Evolutionary conservation across 2,329 filamentous ascomycete genomes (phyloP).

Genomic region (Neospermospora avenae): DNA sequence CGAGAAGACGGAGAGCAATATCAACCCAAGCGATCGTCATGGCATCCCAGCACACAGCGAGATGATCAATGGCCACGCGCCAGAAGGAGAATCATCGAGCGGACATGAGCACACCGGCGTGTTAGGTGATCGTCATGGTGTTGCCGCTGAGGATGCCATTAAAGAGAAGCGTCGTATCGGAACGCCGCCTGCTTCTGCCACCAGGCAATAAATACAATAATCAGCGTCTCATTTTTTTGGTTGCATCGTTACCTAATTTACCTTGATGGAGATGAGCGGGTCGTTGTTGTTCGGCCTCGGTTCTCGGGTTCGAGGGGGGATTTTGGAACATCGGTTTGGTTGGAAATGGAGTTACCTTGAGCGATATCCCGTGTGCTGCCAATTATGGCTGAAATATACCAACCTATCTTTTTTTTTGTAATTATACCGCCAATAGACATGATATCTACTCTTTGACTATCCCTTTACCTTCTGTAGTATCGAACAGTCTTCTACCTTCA

Average conservation of each 20-base stretch:
- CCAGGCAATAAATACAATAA: neutral
- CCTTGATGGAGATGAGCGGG: neutral
- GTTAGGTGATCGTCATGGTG: slow-evolving; percentile 49
- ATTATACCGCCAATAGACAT: neutral
- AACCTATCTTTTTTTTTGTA: slow-evolving; percentile 1
- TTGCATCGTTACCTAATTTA: neutral
- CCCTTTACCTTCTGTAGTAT: neutral
- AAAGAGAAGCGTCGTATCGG: slow-evolving; percentile 25
- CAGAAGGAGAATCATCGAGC: slow-evolving; percentile 33
- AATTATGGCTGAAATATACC: neutral
- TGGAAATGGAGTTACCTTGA: slow-evolving; percentile 8
- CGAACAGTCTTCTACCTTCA: neutral
- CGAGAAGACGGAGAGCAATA: slow-evolving; percentile 47
- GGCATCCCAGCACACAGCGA: slow-evolving; percentile 69
- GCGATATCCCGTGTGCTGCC: slow-evolving; percentile 10
- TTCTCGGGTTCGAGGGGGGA: neutral
- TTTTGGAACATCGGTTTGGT: neutral
- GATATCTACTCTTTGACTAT: neutral
- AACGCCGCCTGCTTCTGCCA: too few relatives aligned
- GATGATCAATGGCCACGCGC: slow-evolving; percentile 57
- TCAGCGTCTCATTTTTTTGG: neutral
- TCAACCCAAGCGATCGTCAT: slow-evolving; percentile 63
- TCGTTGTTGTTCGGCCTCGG: neutral
- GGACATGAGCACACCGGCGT: slow-evolving; percentile 42
- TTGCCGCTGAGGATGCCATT: slow-evolving; percentile 44